phyloP scores from a whole-genome alignment of 2,329 filamentous ascomycete species.

The Dactylellina parvicollis region DNA sequence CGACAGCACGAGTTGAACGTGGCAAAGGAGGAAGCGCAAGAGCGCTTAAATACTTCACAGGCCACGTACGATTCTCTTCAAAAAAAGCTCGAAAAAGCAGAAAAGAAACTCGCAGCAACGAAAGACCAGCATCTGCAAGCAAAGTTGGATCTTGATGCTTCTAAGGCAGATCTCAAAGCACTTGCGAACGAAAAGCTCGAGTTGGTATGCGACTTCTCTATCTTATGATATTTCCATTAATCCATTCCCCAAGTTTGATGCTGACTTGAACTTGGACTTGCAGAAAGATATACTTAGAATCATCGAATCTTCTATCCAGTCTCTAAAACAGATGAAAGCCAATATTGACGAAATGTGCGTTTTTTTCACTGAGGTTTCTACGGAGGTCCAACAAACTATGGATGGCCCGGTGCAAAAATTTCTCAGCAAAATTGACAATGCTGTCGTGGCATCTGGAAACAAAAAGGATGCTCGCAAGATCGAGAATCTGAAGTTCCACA shows the following conservation, averaged over 20 bases:
- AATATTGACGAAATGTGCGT: conserved; percentile 29
- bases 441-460: conserved; percentile 16
- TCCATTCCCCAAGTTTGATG: neutral
- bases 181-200: conserved; percentile 15
- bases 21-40: conserved; percentile 24
- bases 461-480: conserved; percentile 17
- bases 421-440: conserved; percentile 20
- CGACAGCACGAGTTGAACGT: conserved; percentile 34
- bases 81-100: conserved; percentile 8
- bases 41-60: conserved; percentile 23
- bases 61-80: conserved; percentile 21
- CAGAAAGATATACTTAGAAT: conserved; percentile 16
- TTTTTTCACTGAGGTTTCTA: conserved; percentile 27
- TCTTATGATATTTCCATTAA: too few relatives aligned
- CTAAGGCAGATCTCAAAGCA: conserved; percentile 16
- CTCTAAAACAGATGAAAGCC: conserved; percentile 27
- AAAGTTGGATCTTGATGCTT: conserved; percentile 28
- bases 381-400: conserved; percentile 13
- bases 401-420: conserved; percentile 28
- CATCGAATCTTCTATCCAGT: conserved; percentile 26
- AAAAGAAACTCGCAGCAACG: conserved; percentile 1
- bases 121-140: conserved; percentile 17
- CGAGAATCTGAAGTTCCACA: conserved; percentile 14
- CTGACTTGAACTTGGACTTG: neutral
- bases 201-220: too few relatives aligned